Base-by-base conservation (phyloP, 1,139 yeast species). In the Keqinozyma sinolaborantium region DNA sequence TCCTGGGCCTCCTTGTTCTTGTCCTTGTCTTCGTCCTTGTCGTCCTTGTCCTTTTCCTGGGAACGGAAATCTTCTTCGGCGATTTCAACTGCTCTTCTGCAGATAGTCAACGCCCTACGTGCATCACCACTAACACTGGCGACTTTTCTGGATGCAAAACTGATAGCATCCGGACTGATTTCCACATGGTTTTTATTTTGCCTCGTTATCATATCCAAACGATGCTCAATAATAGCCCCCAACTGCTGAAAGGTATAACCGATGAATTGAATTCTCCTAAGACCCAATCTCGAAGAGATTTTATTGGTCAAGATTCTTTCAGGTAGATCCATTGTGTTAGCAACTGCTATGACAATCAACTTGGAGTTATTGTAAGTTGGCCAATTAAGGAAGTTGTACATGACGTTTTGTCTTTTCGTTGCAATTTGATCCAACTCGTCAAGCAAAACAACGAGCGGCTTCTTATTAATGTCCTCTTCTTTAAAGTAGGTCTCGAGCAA, bases 81-180 rank as follows among this genome's bases (percentile, higher is more conserved):
- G 24, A 90, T 67, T 51, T 88, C 97, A 5, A 90, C 85, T 0
- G 97, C 97, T 38, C 97, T 65, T 27, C 94, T 73, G 51, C 96
- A 85, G 11, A 92, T 85, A 37, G 85, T 85, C 34, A 94, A 64
- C 0, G 96, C 97, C 42, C 97, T 69, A 47, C 99, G 70, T 2
- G 97, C 98, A 64, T 92, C 99, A 35, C 99, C 98, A 55, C 94
- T 84, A 4, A 92, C 97, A 60, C 95, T 81, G 5, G 97, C 96
- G 26, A 92, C 95, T 56, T 88, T 88, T 56, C 97, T 74, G 1
- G 97, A 79, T 0, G 97, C 97, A 64, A 84, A 88, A 38, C 83
- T 92, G 38, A 90, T 76, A 0, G 98, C 97, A 51, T 85, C 95
- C 15, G 70, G 64, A 23, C 77, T 77, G 32, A 90, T 70, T 8